Evolutionary conservation across 352 stramenopile genomes (phyloP), one percentile per base, ranked within the genome.

Genomic region (Phytopythium vexans): DNA sequence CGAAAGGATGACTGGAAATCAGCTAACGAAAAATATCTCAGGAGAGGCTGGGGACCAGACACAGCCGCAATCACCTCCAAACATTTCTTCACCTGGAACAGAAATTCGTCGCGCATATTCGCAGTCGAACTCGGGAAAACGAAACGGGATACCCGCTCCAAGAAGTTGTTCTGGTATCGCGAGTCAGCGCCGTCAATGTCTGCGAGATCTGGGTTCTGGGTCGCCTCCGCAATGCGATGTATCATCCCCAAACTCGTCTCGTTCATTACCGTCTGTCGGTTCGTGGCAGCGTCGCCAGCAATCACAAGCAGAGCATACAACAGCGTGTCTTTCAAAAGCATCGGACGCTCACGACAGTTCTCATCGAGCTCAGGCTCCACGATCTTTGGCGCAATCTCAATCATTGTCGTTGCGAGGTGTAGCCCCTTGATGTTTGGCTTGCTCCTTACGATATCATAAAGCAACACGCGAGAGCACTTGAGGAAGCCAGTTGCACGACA

Each of bases 401-500:
- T 27, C 45, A 86, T 78, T 0, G 45, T 49, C 45, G 60, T 56
- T 7, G 68, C 52, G 3, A 73, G 78, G 42, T 72, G 78, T 6
- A 87, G 31, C 0, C 73, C 76, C 39, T 64, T 66, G 27, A 87
- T 77, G 41, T 72, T 67, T 1, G 60, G 49, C 47, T 81, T 73
- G 7, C 44, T 49, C 21, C 65, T 53, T 14, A 85, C 8, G 8
- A 87, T 12, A 32, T 87, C 71, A 16, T 80, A 74, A 1, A 83
- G 44, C 42, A 87, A 39, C 38, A 82, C 66, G 1, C 70, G 70
- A 4, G 65, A 63, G 7, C 69, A 36, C 39, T 47, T 31, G 11
- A 63, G 35, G 35, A 71, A 63, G 8, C 49, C 44, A 6, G 61
- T 57, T 0, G 53, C 51, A 11, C 52, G 52, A 27, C 73, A 85